phyloP scores from a whole-genome alignment of 2,329 filamentous ascomycete species.

The Grosmannia penicillata region DNA sequence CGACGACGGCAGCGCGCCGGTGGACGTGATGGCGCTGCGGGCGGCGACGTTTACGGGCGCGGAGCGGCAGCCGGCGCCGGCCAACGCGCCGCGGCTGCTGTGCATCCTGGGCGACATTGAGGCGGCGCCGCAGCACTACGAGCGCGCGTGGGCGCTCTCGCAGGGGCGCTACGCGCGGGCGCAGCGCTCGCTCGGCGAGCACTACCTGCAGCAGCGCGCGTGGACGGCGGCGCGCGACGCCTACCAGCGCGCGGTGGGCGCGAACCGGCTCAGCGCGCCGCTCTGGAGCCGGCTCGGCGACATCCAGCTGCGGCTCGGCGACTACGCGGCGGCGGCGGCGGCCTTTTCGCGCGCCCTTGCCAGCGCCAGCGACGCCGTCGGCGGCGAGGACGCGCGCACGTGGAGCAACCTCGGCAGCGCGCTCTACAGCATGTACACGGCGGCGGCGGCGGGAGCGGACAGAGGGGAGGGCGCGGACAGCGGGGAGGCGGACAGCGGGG shows the following conservation, averaged over 20 bases:
- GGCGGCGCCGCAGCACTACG: slow-evolving; percentile 57
- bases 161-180: slow-evolving; percentile 69
- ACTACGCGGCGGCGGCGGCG: slow-evolving; percentile 66
- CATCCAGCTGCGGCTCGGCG: slow-evolving; percentile 61
- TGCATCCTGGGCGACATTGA: slow-evolving; percentile 91
- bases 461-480: slow-evolving; percentile 12
- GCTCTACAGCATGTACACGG: slow-evolving; percentile 53
- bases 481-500: slow-evolving; percentile 11
- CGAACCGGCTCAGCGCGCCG: slow-evolving; percentile 68
- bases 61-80: slow-evolving; percentile 54
- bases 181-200: slow-evolving; percentile 71
- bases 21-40: slow-evolving; percentile 42
- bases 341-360: slow-evolving; percentile 74
- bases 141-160: slow-evolving; percentile 78
- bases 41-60: slow-evolving; percentile 41
- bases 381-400: slow-evolving; percentile 78
- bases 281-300: slow-evolving; percentile 89
- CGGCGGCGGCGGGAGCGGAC: slow-evolving; percentile 20
- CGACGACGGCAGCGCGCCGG: slow-evolving; percentile 34
- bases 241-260: slow-evolving; percentile 61
- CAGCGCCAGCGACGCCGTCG: slow-evolving; percentile 39
- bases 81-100: slow-evolving; percentile 75
- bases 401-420: slow-evolving; percentile 92
- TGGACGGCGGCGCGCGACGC: slow-evolving; percentile 58
- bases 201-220: slow-evolving; percentile 54